phyloP scores from a whole-genome alignment of 2,329 filamentous ascomycete genomes.

The Didymellaceae sp. region DNA sequence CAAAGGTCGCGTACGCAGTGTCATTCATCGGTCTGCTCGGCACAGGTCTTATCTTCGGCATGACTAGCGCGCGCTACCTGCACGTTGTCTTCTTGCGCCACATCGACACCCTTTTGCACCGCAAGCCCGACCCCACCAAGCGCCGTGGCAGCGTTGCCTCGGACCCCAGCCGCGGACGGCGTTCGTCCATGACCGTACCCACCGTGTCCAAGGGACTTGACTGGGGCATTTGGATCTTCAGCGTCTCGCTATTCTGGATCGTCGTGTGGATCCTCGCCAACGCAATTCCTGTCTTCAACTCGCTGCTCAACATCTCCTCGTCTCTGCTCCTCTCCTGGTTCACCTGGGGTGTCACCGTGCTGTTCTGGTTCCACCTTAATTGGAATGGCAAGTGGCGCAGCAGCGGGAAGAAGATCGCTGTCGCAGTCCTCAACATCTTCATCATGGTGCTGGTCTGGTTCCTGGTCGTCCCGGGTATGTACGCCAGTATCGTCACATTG shows the following conservation, averaged over 20 bases:
- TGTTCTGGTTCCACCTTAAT: constrained; percentile 41
- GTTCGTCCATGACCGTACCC: constrained; percentile 22
- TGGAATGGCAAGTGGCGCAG: constrained; percentile 35
- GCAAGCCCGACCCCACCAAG: constrained; percentile 17
- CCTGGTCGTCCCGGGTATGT: constrained; percentile 37
- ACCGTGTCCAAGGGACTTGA: constrained; percentile 25
- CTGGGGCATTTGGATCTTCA: constrained; percentile 31
- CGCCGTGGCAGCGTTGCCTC: constrained; percentile 11
- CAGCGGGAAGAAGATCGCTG: constrained; percentile 27
- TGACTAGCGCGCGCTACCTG: constrained; percentile 33
- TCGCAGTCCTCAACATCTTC: constrained; percentile 28
- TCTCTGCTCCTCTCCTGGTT: constrained; percentile 37
- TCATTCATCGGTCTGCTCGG: constrained; percentile 33
- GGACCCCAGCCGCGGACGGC: constrained; percentile 22
- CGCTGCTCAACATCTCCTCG: constrained; percentile 35
- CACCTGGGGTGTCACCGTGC: constrained; percentile 36
- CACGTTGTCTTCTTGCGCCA: constrained; percentile 34
- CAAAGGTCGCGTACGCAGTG: constrained; percentile 33
- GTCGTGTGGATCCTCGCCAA: constrained; percentile 38
- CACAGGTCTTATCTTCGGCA: constrained; percentile 33
- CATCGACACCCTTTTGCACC: constrained; percentile 20
- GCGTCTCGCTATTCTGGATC: constrained; percentile 35
- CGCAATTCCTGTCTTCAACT: constrained; percentile 38
- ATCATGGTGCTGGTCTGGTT: constrained; percentile 32
- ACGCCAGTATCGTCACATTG: constrained; percentile 32